Evolutionary conservation across 768 basidiomycete species (phyloP), one percentile per base, ranked within the genome.

Genomic region (Hericium alpestre): DNA sequence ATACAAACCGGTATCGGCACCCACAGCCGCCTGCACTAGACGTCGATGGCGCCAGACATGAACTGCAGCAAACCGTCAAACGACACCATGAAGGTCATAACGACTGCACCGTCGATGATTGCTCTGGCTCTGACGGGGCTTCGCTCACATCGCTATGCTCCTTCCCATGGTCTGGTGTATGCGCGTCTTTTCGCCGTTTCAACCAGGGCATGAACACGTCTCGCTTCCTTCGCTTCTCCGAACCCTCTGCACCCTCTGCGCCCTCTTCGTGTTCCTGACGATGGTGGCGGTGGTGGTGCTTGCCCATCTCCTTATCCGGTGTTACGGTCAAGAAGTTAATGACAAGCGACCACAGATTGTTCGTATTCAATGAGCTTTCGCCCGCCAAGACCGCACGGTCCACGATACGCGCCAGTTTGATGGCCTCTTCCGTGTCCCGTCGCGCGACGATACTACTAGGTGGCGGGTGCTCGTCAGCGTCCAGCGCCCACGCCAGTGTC

Each of bases 391-490:
- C 72, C 15, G 79, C 75, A 67, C 80, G 76, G 65, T 91, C 90
- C 5, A 90, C 90, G 38, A 90, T 76, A 53, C 77, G 79, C 23
- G 87, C 88, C 41, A 93, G 72, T 64, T 78, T 73, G 23, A 83
- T 74, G 10, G 90, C 90, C 71, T 93, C 90, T 40, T 76, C 74
- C 5, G 91, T 94, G 64, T 98, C 94, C 54, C 93, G 72, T 56
- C 93, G 74, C n/a, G 89, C 84, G 37, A 90, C 89, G 62, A 97
- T 91, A 54, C 92, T 93, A 64, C 87, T 90, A 2, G 94, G 89
- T 4, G 95, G 95, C 3, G 95, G 95, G 18, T 77, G 75, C 71
- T 96, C 93, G 53, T 80, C 73, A 15, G 76, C 81, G 59, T 90
- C 86, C 56, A 92, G 69, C 6, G 86, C 91, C 93, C 89, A 97